Conservation (phyloP, 345 rosid genomes). For the Heritiera fomes region DNA sequence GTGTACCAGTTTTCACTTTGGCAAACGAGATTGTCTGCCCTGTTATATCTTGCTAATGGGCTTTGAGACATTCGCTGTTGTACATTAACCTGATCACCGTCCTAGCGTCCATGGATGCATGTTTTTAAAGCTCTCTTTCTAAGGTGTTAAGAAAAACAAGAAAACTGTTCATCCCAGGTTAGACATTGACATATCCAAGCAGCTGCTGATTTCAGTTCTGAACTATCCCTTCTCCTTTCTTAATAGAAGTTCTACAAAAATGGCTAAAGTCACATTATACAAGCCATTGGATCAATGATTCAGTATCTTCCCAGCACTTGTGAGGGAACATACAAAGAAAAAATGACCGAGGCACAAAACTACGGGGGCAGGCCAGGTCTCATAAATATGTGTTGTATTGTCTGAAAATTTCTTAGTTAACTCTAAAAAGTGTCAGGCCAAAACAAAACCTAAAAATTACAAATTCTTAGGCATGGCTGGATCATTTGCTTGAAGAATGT, state of each 20-base stretch:
- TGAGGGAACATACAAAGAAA: background rate
- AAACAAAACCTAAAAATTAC: background rate
- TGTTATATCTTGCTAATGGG: background rate
- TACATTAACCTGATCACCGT: background rate
- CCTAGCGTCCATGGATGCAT: no score
- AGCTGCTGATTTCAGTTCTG: background rate
- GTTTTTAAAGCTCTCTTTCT: background rate
- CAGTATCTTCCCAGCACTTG: background rate
- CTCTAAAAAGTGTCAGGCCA: no score
- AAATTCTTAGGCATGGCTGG: background rate
- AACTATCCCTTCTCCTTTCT: background rate
- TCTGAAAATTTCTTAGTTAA: background rate
- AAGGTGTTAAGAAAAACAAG: background rate
- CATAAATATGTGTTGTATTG: background rate
- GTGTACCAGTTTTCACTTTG: background rate
- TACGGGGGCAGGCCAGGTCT: background rate
- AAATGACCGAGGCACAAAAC: background rate
- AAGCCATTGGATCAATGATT: background rate
- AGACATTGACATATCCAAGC: background rate
- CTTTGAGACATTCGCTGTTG: background rate
- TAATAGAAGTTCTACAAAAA: background rate
- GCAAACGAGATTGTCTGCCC: background rate
- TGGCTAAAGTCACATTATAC: background rate
- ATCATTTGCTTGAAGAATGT: slow-evolving; percentile 1
- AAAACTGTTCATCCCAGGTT: background rate